These are phyloP conservation scores for Fraxinus albicans DNA, from an alignment of 305 asterid species.

Conservation along the genomic window DNA sequence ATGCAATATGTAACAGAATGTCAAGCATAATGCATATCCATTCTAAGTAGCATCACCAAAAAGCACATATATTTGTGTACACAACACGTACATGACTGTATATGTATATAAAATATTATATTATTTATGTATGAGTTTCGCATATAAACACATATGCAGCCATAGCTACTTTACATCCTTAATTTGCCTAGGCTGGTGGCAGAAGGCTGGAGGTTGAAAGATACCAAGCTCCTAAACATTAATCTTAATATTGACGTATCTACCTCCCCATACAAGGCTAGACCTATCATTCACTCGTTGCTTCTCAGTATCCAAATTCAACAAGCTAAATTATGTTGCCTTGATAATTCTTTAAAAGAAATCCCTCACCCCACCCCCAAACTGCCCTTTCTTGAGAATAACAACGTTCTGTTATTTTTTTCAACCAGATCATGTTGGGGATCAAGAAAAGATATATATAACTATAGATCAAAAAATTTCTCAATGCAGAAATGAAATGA, in stretches of 20 bases:
- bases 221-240: neutral
- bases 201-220: neutral
- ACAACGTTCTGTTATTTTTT: neutral
- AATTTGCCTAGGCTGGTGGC: neutral
- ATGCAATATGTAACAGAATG: neutral
- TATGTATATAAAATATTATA: neutral
- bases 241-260: neutral
- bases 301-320: neutral
- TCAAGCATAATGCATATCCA: neutral
- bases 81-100: neutral
- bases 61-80: neutral
- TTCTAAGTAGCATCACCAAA: neutral
- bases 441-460: neutral
- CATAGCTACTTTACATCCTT: neutral
- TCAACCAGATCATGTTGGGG: neutral
- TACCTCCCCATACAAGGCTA: neutral
- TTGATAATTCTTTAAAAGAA: neutral
- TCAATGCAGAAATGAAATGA: neutral
- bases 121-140: neutral
- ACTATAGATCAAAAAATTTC: neutral
- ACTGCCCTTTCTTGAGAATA: slow-evolving; percentile 2
- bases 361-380: neutral
- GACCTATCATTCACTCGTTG: neutral
- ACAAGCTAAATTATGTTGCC: neutral
- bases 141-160: neutral